Base-by-base conservation (phyloP, 768 basidiomycete genomes). In the Hydnomerulius pinastri region DNA sequence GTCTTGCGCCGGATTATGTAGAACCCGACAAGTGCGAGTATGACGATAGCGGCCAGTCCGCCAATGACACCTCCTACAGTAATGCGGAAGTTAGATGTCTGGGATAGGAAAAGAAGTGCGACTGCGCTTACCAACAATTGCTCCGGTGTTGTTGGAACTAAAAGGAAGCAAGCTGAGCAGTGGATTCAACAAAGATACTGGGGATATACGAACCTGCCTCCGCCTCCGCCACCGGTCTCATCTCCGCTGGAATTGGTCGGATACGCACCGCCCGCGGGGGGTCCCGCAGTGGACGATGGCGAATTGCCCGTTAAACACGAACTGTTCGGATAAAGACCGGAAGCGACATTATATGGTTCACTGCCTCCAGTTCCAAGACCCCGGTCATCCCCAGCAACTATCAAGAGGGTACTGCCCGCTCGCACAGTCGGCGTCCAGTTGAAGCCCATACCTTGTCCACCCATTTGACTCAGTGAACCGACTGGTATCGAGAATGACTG, bases 281-380 rank as follows among this genome's bases (percentile, higher is more conserved):
- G 73, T 2, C 87, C 89, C 9, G 86, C 77, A 2, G 90, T 92
- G 4, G 90, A 90, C 43, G 85, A 88, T 0, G 90, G 90, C 43
- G 87, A 90, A 12, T 55, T 66, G 37, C 68, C 63, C 36, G 73
- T 79, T 40, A 91, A 62, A 60, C 90, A 92, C 2, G 71, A 76
- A 38, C 62, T 71, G 52, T 79, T 71, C 56, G 76, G 78, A 51
- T 73, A 64, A 12, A 72, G 63, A 1, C 84, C 81, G 21, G 74
- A 71, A 51, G 75, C 70, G 29, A 90, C 79, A n/a, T 77, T 79
- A 54, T 77, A 79, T 2, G 74, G 61, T 6, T 68, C 71, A 61
- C 87, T 89, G 10, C 90, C 90, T 12, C 77, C 90, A 1, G 77
- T 76, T 3, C 89, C 90, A 17, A 76, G 76, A 7, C 89, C 87